Conservation (phyloP, 1,139 yeast genomes). For the Magnusiomyces fungicola region DNA sequence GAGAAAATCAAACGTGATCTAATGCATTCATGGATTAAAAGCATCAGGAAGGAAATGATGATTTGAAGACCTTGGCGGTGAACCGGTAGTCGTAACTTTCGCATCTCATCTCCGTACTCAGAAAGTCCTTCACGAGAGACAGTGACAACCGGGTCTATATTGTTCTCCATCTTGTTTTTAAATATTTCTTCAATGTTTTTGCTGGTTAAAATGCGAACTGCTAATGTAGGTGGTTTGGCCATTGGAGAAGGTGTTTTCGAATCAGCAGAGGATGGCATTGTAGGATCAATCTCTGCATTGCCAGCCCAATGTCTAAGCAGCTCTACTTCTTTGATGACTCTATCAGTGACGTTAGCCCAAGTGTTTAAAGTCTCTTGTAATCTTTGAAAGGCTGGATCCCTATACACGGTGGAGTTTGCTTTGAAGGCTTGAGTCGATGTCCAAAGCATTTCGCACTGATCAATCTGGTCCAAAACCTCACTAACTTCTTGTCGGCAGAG, state of each 20-base stretch:
- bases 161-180: constrained; percentile 46
- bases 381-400: constrained; percentile 54
- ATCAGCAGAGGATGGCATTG: constrained; percentile 25
- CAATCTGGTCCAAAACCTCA: constrained; percentile 52
- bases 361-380: constrained; percentile 74
- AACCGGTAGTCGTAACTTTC: constrained; percentile 67
- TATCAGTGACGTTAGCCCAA: constrained; percentile 72
- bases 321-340: constrained; percentile 53
- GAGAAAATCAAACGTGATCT: constrained; percentile 73
- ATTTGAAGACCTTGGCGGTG: constrained; percentile 61
- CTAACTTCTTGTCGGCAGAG: constrained; percentile 42
- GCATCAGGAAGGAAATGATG: constrained; percentile 69
- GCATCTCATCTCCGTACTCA: constrained; percentile 54
- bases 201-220: constrained; percentile 80
- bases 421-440: constrained; percentile 72
- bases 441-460: constrained; percentile 72
- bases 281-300: constrained; percentile 62
- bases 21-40: constrained; percentile 73
- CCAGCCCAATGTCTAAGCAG: constrained; percentile 69
- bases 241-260: constrained; percentile 24
- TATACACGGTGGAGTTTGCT: constrained; percentile 66
- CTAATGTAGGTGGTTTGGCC: constrained; percentile 38
- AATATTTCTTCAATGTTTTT: constrained; percentile 65
- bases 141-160: constrained; percentile 64
- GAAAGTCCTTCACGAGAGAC: constrained; percentile 71